Base-by-base conservation (phyloP, 495 filamentous ascomycete species). In the Hypoxylon cercidicola region DNA sequence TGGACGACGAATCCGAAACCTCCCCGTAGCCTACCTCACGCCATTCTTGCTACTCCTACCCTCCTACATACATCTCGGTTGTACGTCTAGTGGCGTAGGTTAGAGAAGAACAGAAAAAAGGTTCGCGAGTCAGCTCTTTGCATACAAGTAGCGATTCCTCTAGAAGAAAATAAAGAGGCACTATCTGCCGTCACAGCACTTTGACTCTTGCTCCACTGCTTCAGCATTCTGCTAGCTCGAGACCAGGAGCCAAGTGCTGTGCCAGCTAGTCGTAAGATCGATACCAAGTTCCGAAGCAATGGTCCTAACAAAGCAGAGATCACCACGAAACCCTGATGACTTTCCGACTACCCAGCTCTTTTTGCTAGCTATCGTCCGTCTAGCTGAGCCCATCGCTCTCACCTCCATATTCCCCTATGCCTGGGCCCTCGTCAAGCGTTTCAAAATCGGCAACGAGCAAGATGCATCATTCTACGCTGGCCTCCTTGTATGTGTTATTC, bases 371-470 rank as follows among this genome's bases (percentile, higher is more conserved):
- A 74, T 81, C 72, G 77, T 79, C 75, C 89, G 93, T 49, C 84
- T 96, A 62, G 90, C 92, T 37, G 93, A 97, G 77, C 93, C 92
- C 6, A 91, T 97, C 58, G 92, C 92, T 41, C 84, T 96, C 61
- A 93, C 91, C 2, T 93, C 90, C 71, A 91, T 93, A 76, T 90
- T 93, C 59, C 91, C 91, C 13, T 97, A 96, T 77, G 90, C 93
- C 55, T 96, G 89, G 88, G 85, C 88, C 62, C 87, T 93, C 76
- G 87, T 93, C 69, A 88, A 87, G 73, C 81, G 89, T 64, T 90
- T 91, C 70, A 62, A 90, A 55, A 78, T 93, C 74, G 89, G 85
- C 62, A 81, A 83, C 64, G 82, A 84, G 57, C 77, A 82, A 67
- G 85, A 91, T 80, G 91, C 91, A 65, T 89, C 90, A 25, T 90